Conservation (phyloP, 2,329 filamentous ascomycete species). For the Arthroderma uncinatum region DNA sequence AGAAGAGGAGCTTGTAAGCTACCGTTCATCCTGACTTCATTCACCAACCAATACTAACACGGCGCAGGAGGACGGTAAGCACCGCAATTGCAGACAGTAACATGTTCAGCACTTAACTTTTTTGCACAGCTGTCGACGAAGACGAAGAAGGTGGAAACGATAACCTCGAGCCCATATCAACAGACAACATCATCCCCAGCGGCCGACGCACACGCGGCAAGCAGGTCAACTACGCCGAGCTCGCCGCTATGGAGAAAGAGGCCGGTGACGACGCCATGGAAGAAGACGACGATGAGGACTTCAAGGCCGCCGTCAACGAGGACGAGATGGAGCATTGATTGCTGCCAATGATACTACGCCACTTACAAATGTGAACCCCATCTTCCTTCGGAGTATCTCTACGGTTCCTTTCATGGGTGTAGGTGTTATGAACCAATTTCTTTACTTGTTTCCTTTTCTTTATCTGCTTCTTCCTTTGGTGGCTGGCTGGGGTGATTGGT, state of each 20-base stretch:
- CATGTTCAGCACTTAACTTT: neutral
- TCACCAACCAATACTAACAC: neutral
- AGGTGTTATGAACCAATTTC: neutral
- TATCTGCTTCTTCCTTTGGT: neutral
- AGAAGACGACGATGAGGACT: conserved; percentile 46
- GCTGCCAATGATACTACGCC: neutral
- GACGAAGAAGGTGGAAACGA: conserved; percentile 48
- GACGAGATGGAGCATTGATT: conserved; percentile 15
- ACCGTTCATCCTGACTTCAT: neutral
- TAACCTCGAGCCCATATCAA: conserved; percentile 83
- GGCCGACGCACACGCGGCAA: conserved; percentile 82
- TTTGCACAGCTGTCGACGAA: conserved; percentile 47
- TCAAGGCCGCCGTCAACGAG: conserved; percentile 28
- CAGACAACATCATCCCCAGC: conserved; percentile 69
- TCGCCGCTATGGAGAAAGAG: conserved; percentile 70
- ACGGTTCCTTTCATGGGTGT: neutral
- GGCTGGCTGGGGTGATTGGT: neutral
- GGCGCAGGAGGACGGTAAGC: conserved; percentile 1
- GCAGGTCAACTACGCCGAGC: conserved; percentile 86
- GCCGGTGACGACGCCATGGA: conserved; percentile 56
- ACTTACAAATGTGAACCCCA: neutral
- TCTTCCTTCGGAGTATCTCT: neutral
- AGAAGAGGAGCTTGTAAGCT: conserved; percentile 30
- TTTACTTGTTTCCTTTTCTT: neutral
- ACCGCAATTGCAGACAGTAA: neutral